A percentile compares a stretch with the other conserved stretches of the same genome.
Evolutionary conservation across 106 monocot species (phyloP).

Genomic region (Acanthochlamys bracteata): DNA sequence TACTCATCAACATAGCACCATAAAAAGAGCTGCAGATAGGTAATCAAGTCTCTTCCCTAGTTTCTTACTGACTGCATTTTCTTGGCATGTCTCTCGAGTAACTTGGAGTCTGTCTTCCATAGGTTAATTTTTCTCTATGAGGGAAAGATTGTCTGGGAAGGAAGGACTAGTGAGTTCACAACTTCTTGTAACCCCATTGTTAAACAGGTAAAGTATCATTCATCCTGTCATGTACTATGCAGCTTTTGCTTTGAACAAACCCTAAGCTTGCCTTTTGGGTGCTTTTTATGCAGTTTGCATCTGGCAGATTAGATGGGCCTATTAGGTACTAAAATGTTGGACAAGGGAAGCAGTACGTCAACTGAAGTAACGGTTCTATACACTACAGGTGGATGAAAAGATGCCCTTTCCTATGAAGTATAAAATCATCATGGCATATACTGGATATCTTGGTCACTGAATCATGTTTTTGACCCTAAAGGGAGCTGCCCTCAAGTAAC

Average conservation of each 20-base stretch:
- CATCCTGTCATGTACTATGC: not conserved
- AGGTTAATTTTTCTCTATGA: slow-evolving; percentile 88
- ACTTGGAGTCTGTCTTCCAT: not conserved
- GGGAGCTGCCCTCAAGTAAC: too few species aligned
- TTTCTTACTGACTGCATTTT: not conserved
- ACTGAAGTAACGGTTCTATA: too few species aligned
- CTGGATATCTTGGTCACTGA: too few species aligned
- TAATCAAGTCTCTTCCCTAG: slow-evolving; percentile 5
- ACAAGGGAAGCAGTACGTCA: too few species aligned
- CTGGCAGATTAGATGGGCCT: not conserved
- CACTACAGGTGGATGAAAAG: too few species aligned
- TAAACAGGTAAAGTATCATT: not conserved
- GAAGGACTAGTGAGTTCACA: slow-evolving; percentile 1
- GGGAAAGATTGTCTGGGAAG: not conserved
- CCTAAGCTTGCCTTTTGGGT: not conserved
- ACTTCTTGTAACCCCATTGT: not conserved
- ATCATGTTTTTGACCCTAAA: too few species aligned
- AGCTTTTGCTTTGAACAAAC: not conserved
- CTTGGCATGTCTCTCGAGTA: not conserved
- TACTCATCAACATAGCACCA: slow-evolving; percentile 99
- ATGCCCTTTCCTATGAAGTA: too few species aligned
- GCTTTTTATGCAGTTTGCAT: not conserved
- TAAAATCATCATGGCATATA: too few species aligned
- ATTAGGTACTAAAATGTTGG: not conserved
- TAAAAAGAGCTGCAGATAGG: slow-evolving; percentile 91